phyloP scores from a whole-genome alignment of 768 basidiomycete genomes.

The Agaricus subrufescens region DNA sequence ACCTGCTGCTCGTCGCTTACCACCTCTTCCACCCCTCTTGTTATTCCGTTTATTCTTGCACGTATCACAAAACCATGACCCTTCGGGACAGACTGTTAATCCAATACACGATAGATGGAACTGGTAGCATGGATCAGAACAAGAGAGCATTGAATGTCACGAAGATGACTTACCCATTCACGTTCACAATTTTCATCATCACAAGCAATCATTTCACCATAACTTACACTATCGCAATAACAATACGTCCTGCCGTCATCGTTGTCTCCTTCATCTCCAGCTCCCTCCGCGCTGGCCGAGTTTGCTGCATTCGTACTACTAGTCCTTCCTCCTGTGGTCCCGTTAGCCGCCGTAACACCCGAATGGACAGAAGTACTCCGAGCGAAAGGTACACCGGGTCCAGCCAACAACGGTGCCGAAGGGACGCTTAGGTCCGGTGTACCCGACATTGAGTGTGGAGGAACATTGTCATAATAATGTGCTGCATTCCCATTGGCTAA shows the following conservation, averaged over 20 bases:
- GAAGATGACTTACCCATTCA: conserved; percentile 77
- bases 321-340: conserved; percentile 22
- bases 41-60: conserved; percentile 55
- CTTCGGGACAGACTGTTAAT: conserved; percentile 59
- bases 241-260: conserved; percentile 76
- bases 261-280: conserved; percentile 38
- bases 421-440: conserved; percentile 48
- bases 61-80: conserved; percentile 71
- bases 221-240: conserved; percentile 78
- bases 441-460: conserved; percentile 37
- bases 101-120: conserved; percentile 80
- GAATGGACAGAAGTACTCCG: conserved; percentile 35
- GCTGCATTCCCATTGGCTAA: conserved; percentile 14
- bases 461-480: conserved; percentile 27
- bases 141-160: conserved; percentile 1
- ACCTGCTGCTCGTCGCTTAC: conserved; percentile 39
- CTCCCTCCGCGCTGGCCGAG: conserved; percentile 34
- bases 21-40: conserved; percentile 48
- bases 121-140: conserved; percentile 31
- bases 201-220: conserved; percentile 94
- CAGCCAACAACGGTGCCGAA: conserved; percentile 57
- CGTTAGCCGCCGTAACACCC: conserved; percentile 25
- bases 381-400: conserved; percentile 74
- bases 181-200: conserved; percentile 74
- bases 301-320: background rate